Evolutionary conservation across 2,329 filamentous ascomycete genomes (phyloP), one percentile per base, ranked within the genome.

Genomic region (Aspergillus novofumigatus): DNA sequence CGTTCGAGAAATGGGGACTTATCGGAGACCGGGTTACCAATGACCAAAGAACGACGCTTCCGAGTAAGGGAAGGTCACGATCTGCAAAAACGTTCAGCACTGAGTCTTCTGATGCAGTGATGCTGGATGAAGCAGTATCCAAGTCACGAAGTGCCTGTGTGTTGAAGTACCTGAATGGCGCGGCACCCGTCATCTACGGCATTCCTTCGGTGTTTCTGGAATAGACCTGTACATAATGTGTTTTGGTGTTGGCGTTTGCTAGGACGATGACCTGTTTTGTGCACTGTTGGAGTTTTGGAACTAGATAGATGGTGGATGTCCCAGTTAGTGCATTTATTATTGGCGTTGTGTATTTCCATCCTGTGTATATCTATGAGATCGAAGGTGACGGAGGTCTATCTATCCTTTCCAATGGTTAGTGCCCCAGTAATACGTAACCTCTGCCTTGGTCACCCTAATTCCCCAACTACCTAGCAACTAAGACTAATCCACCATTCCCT

Each of bases 111-210:
- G 11, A 6, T 10, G 21, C 44, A 67, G 75, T 79, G 57, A 88
- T 83, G 53, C 77, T 97, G 58, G 88, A 91, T n/a, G 86, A 93
- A 71, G 94, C 94, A 0, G 88, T 97, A 38, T 84, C 85, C 32
- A 83, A 78, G 67, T 90, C 90, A 14, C 83, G 91, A 62, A 83
- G 84, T 58, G 87, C 86, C n/a, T 97, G 94, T 76, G 86, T 90
- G 65, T 84, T 99, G 77, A 85, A 85, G 71, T 97, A 96, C 78
- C 78, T 99, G 65, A 99, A 96, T 67, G 94, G 92, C 0, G 94
- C 93, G 10, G 92, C 93, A 41, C 91, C 94, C 25, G 92, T 94
- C 62, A 88, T 97, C 53, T 99, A 97, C 78, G 94, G 94, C 17
- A 88, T 99, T 70, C 94, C 94, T 8, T 57, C 60, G 29, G 91